A percentile compares a stretch with the other conserved stretches of the same genome.
phyloP scores from a whole-genome alignment of 192 early-diverging fungal genomes.

The Gonapodya prolifera region DNA sequence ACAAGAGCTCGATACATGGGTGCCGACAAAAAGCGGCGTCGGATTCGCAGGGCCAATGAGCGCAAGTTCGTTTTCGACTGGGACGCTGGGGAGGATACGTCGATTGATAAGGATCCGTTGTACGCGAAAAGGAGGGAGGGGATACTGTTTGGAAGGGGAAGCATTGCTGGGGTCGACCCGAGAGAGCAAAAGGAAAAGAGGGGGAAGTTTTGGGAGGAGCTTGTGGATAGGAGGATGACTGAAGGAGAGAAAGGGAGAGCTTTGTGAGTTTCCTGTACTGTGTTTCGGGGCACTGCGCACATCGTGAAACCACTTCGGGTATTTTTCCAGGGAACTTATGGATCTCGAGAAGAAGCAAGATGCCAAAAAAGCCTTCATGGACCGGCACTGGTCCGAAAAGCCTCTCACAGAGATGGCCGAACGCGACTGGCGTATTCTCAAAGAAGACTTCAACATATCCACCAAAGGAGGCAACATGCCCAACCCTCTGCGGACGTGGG shows the following conservation, averaged over 20 bases:
- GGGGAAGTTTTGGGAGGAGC: conserved; percentile 52
- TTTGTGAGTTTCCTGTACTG: conserved; percentile 3
- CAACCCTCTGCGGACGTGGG: conserved; percentile 78
- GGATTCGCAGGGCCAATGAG: conserved; percentile 72
- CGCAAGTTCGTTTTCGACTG: conserved; percentile 98
- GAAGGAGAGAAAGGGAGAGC: conserved; percentile 46
- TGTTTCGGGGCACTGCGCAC: not conserved
- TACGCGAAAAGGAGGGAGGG: conserved; percentile 58
- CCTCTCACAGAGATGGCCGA: conserved; percentile 81
- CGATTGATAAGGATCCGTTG: conserved; percentile 79
- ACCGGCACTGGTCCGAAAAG: conserved; percentile 93
- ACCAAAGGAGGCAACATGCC: conserved; percentile 89
- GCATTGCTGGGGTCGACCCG: conserved; percentile 71
- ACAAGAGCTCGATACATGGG: conserved; percentile 86
- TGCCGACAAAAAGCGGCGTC: conserved; percentile 55
- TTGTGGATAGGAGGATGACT: conserved; percentile 45
- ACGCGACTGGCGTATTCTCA: conserved; percentile 99
- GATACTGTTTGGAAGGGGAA: conserved; percentile 76
- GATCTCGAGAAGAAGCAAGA: conserved; percentile 52
- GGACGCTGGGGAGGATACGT: conserved; percentile 91
- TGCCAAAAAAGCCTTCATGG: conserved; percentile 62
- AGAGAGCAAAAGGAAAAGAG: conserved; percentile 57
- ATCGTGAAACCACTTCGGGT: not conserved
- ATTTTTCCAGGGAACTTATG: conserved; percentile 33
- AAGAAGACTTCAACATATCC: conserved; percentile 93